Evolutionary conservation across 495 filamentous ascomycete species (phyloP), one percentile per base, ranked within the genome.

Genomic region (Margaritispora aquatica): DNA sequence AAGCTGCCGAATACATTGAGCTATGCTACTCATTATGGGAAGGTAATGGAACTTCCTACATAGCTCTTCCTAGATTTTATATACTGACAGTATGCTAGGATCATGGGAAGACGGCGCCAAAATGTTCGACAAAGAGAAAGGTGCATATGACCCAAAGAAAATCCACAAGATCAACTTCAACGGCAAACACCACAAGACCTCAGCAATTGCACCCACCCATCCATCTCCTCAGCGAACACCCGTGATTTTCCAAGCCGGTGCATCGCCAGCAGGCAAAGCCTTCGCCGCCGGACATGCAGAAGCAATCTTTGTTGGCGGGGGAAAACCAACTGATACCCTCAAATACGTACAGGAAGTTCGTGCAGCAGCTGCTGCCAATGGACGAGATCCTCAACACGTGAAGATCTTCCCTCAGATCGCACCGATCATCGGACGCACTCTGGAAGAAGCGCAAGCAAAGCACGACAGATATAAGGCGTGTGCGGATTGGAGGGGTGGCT

Each of bases 271-370:
- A 0, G 83, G 84, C 1, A 77, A 75, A 1, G 72, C 67, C 0
- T 88, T 88, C 60, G 83, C 81, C 0, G 77, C 82, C 0, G 78
- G 72, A 11, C 84, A 87, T 60, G 84, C 83, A 1, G 84, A 88
- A 64, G 83, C 76, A 1, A 83, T 87, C 55, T 87, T 87, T 67
- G 81, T 85, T 1, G 81, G 80, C 0, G 75, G 74, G 0, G 79
- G 82, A 55, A 79, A 78, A 0, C 76, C 81, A 0, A 58, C 71
- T 10, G 71, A 83, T 13, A 70, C 84, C 2, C 64, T 68, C 1
- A 76, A 77, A 0, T 83, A 82, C 54, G 75, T 85, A 41, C 74
- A 73, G 24, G 74, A 74, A n/a, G 83, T 86, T 58, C 74, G 83
- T 26, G 68, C 74, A 36, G 65, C 79, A 22, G 82, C 81, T 0